Evolutionary conservation across 2,329 filamentous ascomycete genomes (phyloP), one percentile per base, ranked within the genome.

Genomic region (Nemania diffusa): DNA sequence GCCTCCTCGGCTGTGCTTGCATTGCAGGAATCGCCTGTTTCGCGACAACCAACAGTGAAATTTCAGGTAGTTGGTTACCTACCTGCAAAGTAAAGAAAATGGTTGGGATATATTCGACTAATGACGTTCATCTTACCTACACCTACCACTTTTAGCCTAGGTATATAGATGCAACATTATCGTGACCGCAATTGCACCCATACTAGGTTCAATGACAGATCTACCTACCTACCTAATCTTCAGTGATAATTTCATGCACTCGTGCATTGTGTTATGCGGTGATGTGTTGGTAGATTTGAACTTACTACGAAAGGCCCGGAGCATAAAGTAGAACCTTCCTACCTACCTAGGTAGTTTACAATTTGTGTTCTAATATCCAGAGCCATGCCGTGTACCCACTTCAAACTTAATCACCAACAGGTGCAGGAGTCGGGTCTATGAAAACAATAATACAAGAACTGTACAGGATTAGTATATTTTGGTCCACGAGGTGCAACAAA

Each of bases 331-430:
- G 24, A 42, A 15, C 5, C 8, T 7, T n/a, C n/a, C n/a, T n/a
- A n/a, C n/a, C n/a, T n/a, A n/a, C n/a, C n/a, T n/a, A n/a, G n/a
- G n/a, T n/a, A 15, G 20, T 29, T 44, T 40, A 22, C 22, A 29
- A 29, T 34, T 27, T 61, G 50, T 32, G 26, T n/a, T 61, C 26
- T 34, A n/a, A n/a, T n/a, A 44, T 46, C 50, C 8, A 46, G 34
- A 52, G 46, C 40, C 26, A 58, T 22, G 44, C 20, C 22, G 27
- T 22, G 4, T 53, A 32, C 46, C 48, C 34, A 17, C 34, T 53
- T 37, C 34, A 9, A n/a, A 44, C 17, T 4, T 56, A 32, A 32
- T 51, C 42, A 63, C 61, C 24, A 50, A 29, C 22, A 50, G 7
- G 5, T 42, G n/a, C 44, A 32, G 22, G 26, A 42, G 7, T 26